Evolutionary conservation across 106 monocot species (phyloP), one percentile per base, ranked within the genome.

Genomic region (Iris macrosiphon): DNA sequence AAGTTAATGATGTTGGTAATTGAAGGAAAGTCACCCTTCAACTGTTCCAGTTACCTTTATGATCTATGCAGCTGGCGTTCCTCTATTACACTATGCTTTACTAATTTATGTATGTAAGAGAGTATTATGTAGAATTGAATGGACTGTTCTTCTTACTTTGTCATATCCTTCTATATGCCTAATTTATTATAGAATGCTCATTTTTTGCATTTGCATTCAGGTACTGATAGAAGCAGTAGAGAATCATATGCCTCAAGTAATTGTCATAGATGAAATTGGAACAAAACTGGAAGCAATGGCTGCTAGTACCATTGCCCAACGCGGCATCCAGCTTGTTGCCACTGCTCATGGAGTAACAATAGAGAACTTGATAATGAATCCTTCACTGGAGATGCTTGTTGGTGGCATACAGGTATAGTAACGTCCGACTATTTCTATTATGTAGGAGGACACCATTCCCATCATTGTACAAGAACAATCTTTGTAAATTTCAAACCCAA

Each of bases 191-290:
- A 7, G 18, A 30, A 58, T 37, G 4, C 13, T 34, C 26, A 58
- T 46, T 53, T 35, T 73, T 13, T 60, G 10, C 38, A 27, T 60
- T 24, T 18, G 17, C 46, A 60, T 22, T n/a, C 41, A 91, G 85
- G 85, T 91, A 34, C 60, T 91, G 50, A 91, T 91, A 52, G 90
- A 91, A 64, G 90, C 85, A 37, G 81, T 91, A 23, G 90, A 91
- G 66, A 91, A 91, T 64, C 90, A 91, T 49, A 91, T 85, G 81
- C 90, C 90, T 23, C 85, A 91, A 70, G 85, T 81, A 48, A 91
- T 91, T 59, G 65, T 91, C 32, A 91, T 85, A 41, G 90, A 91
- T 78, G 90, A 91, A 78, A 85, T 91, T 47, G 90, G 90, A 35
- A 91, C 85, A 0, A 75, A 79, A 64, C 63, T 72, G 30, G 64